phyloP scores from a whole-genome alignment of 1,284 basidiomycete species.

The Tylopilus orsonianus region DNA sequence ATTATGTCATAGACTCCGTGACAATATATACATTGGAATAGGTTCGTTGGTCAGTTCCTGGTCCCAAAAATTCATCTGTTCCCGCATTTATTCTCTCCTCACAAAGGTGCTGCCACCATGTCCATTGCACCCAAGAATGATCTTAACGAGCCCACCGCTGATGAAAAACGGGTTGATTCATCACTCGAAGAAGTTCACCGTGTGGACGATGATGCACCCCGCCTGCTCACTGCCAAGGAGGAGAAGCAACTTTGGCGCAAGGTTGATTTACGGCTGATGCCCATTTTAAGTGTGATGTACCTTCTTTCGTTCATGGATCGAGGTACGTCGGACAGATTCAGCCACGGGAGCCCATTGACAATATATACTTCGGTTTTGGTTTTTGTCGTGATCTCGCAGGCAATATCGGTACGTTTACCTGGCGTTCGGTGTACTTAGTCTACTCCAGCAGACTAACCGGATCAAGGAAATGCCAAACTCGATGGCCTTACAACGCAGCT shows the following conservation, averaged over 20 bases:
- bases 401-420: slow-evolving; percentile 49
- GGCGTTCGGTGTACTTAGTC: background rate
- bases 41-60: too few relatives aligned
- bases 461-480: slow-evolving; percentile 61
- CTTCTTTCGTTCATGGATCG: slow-evolving; percentile 65
- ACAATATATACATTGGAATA: too few relatives aligned
- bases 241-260: slow-evolving; percentile 63
- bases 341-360: background rate
- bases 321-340: slow-evolving; percentile 38
- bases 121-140: background rate
- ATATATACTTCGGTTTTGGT: background rate
- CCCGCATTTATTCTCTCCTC: background rate
- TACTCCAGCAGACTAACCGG: background rate
- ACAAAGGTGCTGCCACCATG: slow-evolving; percentile 1
- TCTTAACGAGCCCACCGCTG: background rate
- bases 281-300: slow-evolving; percentile 65
- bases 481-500: slow-evolving; percentile 58
- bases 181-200: background rate
- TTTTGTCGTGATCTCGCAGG: slow-evolving; percentile 34
- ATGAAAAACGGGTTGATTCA: background rate
- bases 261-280: slow-evolving; percentile 62
- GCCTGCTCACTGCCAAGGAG: slow-evolving; percentile 37
- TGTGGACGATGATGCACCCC: slow-evolving; percentile 2
- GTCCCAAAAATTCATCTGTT: too few relatives aligned
- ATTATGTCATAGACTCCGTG: too few relatives aligned